Conservation (phyloP, 345 rosid genomes). For the Angophora floribunda region DNA sequence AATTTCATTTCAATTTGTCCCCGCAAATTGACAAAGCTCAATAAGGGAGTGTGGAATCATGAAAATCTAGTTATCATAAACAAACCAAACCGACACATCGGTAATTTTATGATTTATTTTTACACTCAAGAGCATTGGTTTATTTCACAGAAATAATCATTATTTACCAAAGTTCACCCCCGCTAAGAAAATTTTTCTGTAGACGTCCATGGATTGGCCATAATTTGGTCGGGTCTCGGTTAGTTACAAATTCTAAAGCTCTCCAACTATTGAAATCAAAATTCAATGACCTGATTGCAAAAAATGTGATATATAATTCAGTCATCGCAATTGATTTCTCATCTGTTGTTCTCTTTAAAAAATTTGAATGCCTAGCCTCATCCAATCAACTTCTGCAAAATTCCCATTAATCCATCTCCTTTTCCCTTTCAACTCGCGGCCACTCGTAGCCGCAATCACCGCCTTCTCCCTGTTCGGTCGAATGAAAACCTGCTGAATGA, state of each 20-base stretch:
- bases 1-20: not conserved
- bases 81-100: not conserved
- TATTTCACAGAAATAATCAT: not conserved
- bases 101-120: not conserved
- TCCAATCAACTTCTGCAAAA: slow-evolving; percentile 45
- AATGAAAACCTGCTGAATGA: no score
- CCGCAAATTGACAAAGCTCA: not conserved
- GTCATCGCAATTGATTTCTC: not conserved
- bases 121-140: not conserved
- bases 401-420: slow-evolving; percentile 16
- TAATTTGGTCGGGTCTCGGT: not conserved
- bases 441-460: no score
- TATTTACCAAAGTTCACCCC: not conserved
- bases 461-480: no score
- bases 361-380: slow-evolving; percentile 25
- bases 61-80: not conserved
- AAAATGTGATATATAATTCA: no score
- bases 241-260: not conserved
- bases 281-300: not conserved
- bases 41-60: not conserved
- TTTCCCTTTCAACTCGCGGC: no score
- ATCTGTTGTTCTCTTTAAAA: no score
- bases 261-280: not conserved
- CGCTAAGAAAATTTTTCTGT: not conserved
- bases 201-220: not conserved